Evolutionary conservation across 208 protist genomes (phyloP).

Genomic region (Wallacemonas rigidus): DNA sequence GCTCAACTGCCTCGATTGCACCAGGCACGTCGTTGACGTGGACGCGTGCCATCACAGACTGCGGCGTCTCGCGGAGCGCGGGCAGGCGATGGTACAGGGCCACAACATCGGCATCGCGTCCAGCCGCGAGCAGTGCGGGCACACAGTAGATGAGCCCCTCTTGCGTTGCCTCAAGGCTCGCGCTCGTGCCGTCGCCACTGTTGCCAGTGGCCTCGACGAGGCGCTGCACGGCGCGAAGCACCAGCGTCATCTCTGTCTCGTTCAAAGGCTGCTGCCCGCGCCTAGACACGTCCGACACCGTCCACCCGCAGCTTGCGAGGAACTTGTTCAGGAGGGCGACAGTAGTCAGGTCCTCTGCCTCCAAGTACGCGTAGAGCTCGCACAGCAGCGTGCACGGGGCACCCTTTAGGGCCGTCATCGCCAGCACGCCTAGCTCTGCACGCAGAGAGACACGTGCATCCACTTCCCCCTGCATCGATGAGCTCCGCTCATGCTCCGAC

Average conservation of each 20-base stretch:
- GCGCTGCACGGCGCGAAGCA: conserved; percentile 24
- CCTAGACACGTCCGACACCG: conserved; percentile 3
- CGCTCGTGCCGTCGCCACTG: background rate
- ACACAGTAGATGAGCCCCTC: conserved; percentile 67
- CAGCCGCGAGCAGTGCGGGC: conserved; percentile 54
- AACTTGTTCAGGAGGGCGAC: conserved; percentile 62
- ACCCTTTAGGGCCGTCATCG: conserved; percentile 36
- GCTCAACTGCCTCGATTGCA: conserved; percentile 42
- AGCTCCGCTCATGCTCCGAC: too few relatives aligned
- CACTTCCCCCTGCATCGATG: too few relatives aligned
- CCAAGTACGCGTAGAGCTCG: conserved; percentile 38
- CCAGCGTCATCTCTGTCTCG: conserved; percentile 9
- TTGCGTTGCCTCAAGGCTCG: conserved; percentile 41
- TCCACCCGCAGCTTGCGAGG: conserved; percentile 65
- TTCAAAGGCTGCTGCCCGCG: conserved; percentile 21
- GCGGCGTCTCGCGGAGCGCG: conserved; percentile 62
- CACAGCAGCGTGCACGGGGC: conserved; percentile 26
- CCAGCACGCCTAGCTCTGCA: conserved; percentile 38
- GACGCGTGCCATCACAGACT: conserved; percentile 65
- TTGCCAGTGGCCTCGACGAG: conserved; percentile 18
- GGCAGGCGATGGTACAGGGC: conserved; percentile 38
- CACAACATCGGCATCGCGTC: conserved; percentile 34
- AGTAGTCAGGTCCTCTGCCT: conserved; percentile 21
- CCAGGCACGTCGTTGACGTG: conserved; percentile 36
- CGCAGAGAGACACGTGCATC: conserved; percentile 1